A percentile compares a stretch with the other conserved stretches of the same genome.
Conservation (phyloP, 805 yeast genomes). For the Candida insectorum region DNA sequence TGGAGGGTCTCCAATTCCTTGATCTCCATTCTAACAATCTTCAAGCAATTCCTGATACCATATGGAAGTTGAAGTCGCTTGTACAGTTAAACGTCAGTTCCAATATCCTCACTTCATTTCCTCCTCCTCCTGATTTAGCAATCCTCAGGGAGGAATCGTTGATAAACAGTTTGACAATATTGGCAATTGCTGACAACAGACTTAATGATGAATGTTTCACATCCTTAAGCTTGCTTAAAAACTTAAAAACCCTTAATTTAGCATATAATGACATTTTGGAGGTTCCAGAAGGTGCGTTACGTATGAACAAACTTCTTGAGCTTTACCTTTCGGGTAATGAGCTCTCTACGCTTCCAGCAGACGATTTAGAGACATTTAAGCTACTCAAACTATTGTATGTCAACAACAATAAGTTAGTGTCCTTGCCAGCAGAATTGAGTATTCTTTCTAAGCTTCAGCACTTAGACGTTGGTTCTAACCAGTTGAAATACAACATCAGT, state of each 20-base stretch:
- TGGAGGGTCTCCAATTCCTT: constrained; percentile 57
- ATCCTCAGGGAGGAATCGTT: constrained; percentile 21
- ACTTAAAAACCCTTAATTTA: constrained; percentile 63
- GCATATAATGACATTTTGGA: constrained; percentile 84
- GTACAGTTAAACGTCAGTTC: constrained; percentile 68
- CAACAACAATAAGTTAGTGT: constrained; percentile 80
- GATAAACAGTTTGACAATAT: constrained; percentile 49
- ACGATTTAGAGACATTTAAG: constrained; percentile 66
- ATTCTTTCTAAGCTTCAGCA: constrained; percentile 60
- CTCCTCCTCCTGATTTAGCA: constrained; percentile 41
- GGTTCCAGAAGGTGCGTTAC: constrained; percentile 70
- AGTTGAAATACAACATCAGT: constrained; percentile 84
- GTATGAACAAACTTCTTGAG: constrained; percentile 55
- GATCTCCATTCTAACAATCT: constrained; percentile 86
- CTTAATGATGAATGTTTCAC: constrained; percentile 75
- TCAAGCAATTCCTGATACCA: constrained; percentile 60
- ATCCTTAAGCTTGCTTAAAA: constrained; percentile 53
- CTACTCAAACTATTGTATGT: constrained; percentile 60
- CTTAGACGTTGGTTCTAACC: constrained; percentile 89
- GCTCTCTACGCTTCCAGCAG: constrained; percentile 76
- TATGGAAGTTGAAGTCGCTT: constrained; percentile 61
- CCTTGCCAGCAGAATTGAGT: constrained; percentile 86
- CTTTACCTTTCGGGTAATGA: constrained; percentile 82
- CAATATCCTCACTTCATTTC: constrained; percentile 59
- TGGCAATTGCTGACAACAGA: constrained; percentile 80